phyloP scores from a whole-genome alignment of 1,139 yeast genomes.

The Yamadazyma conglobata region DNA sequence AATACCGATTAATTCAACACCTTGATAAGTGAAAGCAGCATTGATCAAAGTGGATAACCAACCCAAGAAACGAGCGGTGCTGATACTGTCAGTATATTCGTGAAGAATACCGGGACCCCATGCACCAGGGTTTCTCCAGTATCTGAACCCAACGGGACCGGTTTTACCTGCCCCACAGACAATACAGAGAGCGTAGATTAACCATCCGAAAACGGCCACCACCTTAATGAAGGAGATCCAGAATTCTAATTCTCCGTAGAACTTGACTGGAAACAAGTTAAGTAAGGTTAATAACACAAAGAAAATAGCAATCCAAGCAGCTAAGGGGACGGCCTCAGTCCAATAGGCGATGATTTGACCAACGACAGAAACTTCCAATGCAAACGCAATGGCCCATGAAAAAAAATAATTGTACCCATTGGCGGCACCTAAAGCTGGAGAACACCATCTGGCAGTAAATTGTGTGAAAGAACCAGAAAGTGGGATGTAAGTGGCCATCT shows the following conservation, averaged over 20 bases:
- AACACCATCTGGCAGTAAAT: constrained; percentile 56
- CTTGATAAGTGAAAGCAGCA: constrained; percentile 79
- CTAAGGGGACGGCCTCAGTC: constrained; percentile 70
- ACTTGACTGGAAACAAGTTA: constrained; percentile 42
- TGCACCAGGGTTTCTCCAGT: constrained; percentile 93
- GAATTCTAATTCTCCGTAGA: constrained; percentile 46
- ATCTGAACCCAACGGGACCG: constrained; percentile 78
- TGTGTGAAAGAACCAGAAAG: constrained; percentile 62
- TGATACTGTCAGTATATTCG: constrained; percentile 25
- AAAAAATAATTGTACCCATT: constrained; percentile 87
- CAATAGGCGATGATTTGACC: constrained; percentile 75
- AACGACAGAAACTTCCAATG: constrained; percentile 76
- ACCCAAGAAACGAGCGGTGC: constrained; percentile 60
- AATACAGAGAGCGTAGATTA: constrained; percentile 62
- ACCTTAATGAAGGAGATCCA: constrained; percentile 63
- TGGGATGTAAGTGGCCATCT: constrained; percentile 73
- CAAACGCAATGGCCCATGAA: constrained; percentile 81
- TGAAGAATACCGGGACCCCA: constrained; percentile 63
- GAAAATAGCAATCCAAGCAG: constrained; percentile 75
- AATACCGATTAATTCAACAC: constrained; percentile 80
- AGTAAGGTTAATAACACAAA: constrained; percentile 34
- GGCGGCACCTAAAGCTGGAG: constrained; percentile 74
- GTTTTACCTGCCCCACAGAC: constrained; percentile 69
- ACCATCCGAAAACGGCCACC: constrained; percentile 67
- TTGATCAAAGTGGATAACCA: constrained; percentile 62